These are phyloP conservation scores for Neodidymelliopsis sp. DNA, from an alignment of 2,329 filamentous ascomycete genomes.

Conservation along the genomic window DNA sequence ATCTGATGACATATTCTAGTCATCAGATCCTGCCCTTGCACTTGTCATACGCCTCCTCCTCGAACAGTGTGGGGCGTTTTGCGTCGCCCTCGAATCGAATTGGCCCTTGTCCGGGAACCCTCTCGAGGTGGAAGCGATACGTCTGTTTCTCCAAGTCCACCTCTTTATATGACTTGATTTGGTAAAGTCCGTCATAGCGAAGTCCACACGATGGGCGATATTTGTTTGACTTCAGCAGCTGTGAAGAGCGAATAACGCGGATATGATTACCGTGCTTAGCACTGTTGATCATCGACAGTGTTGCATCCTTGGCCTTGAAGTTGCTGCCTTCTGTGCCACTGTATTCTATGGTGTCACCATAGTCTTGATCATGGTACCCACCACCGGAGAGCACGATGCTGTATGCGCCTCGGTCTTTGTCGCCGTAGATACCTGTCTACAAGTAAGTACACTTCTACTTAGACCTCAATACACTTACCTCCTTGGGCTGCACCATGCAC, in stretches of 20 bases:
- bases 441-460: not conserved
- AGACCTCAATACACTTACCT: not conserved
- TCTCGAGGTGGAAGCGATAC: slow-evolving; percentile 58
- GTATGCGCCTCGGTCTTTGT: slow-evolving; percentile 55
- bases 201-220: slow-evolving; percentile 59
- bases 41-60: slow-evolving; percentile 31
- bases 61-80: slow-evolving; percentile 52
- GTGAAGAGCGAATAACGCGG: slow-evolving; percentile 59
- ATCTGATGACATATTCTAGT: not conserved
- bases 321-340: slow-evolving; percentile 58
- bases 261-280: slow-evolving; percentile 48
- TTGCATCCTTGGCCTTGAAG: slow-evolving; percentile 47
- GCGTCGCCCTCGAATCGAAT: slow-evolving; percentile 55
- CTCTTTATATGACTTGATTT: slow-evolving; percentile 50
- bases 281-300: slow-evolving; percentile 54
- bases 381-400: slow-evolving; percentile 63
- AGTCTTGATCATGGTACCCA: slow-evolving; percentile 59
- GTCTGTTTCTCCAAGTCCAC: slow-evolving; percentile 52
- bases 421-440: slow-evolving; percentile 57
- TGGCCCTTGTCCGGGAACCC: slow-evolving; percentile 54
- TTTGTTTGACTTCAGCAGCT: slow-evolving; percentile 44
- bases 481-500: slow-evolving; percentile 60
- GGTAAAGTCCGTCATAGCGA: slow-evolving; percentile 67
- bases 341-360: slow-evolving; percentile 60
- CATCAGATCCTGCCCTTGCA: slow-evolving; percentile 24